A percentile compares a stretch with the other conserved stretches of the same genome.
These are phyloP conservation scores for Vitis riparia DNA, from an alignment of 164 flowering plant genomes.

Conservation along the genomic window DNA sequence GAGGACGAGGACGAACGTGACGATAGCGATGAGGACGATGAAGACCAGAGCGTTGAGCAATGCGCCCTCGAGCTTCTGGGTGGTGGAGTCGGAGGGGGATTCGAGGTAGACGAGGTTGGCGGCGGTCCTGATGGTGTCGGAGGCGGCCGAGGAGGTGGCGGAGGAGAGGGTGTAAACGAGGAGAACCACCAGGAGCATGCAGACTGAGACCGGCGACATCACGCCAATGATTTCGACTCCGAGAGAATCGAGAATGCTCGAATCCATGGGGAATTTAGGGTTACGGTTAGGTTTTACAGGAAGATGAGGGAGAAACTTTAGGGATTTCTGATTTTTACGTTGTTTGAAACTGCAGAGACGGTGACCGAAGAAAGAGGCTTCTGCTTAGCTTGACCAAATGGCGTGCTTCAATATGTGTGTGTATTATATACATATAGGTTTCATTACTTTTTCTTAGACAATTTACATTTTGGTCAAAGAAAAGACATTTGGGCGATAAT, in stretches of 20 bases:
- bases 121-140: slow-evolving; percentile 60
- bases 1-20: slow-evolving; percentile 74
- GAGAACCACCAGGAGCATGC: slow-evolving; percentile 86
- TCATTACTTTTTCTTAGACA: too few relatives aligned
- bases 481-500: too few relatives aligned
- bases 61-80: slow-evolving; percentile 76
- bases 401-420: too few relatives aligned
- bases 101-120: slow-evolving; percentile 88
- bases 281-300: background rate
- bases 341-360: too few relatives aligned
- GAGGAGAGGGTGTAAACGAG: slow-evolving; percentile 62
- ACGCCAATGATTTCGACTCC: slow-evolving; percentile 76
- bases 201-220: slow-evolving; percentile 85
- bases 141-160: slow-evolving; percentile 25
- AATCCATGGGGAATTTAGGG: slow-evolving; percentile 37
- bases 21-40: slow-evolving; percentile 60
- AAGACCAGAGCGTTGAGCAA: slow-evolving; percentile 74
- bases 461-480: too few relatives aligned
- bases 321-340: too few relatives aligned
- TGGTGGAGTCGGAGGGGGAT: slow-evolving; percentile 60
- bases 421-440: too few relatives aligned
- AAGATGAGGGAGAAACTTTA: too few relatives aligned
- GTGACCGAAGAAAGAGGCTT: too few relatives aligned
- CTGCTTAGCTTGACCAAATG: too few relatives aligned
- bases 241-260: slow-evolving; percentile 60